Conservation (phyloP, 2,329 filamentous ascomycete genomes). For the Rhynchosporium agropyri region DNA sequence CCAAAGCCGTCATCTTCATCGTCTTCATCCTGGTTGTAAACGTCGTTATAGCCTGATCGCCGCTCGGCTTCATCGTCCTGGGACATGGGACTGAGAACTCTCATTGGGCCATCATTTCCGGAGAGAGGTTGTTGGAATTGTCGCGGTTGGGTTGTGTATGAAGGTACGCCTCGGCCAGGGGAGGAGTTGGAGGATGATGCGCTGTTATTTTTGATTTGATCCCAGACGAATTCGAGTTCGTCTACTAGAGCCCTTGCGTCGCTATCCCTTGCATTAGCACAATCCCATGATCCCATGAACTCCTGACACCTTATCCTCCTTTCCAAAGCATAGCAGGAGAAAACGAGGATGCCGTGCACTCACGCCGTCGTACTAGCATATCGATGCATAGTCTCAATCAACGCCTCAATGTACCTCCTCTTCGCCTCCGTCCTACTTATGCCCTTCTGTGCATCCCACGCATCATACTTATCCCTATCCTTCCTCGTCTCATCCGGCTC, state of each 20-base stretch:
- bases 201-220: conserved; percentile 89
- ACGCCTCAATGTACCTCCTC: conserved; percentile 85
- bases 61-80: conserved; percentile 73
- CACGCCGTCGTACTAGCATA: conserved; percentile 83
- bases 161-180: conserved; percentile 47
- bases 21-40: conserved; percentile 49
- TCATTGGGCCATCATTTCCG: conserved; percentile 60
- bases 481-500: conserved; percentile 52
- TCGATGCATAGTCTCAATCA: conserved; percentile 96
- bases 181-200: conserved; percentile 64
- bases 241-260: conserved; percentile 86
- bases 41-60: conserved; percentile 48
- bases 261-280: conserved; percentile 43
- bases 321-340: neutral
- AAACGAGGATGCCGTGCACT: conserved; percentile 42
- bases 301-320: neutral
- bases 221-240: conserved; percentile 99
- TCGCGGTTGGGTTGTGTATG: conserved; percentile 42
- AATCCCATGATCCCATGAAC: neutral
- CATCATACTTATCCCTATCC: conserved; percentile 79
- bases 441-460: conserved; percentile 87
- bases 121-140: conserved; percentile 51
- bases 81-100: conserved; percentile 82
- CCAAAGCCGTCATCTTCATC: conserved; percentile 45
- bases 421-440: conserved; percentile 90